Evolutionary conservation across 1,284 basidiomycete genomes (phyloP), one percentile per base, ranked within the genome.

Genomic region (Ustilago crameri): DNA sequence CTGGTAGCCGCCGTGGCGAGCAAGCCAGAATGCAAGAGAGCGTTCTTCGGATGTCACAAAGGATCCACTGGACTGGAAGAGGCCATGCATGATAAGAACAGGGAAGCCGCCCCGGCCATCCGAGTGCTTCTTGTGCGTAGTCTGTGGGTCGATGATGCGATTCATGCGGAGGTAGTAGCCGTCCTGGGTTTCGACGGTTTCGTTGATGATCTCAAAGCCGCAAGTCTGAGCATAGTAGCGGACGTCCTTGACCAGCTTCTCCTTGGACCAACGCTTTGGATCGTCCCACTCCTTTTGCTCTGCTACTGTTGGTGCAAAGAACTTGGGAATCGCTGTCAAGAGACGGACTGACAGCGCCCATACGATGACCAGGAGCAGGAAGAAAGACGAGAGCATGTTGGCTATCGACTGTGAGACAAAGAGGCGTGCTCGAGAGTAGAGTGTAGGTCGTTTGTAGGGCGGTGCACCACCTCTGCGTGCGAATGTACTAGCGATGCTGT

Each of bases 31-130:
- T 1, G 88, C 88, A 14, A 89, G 80, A 27, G 86, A 87, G 8
- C 88, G 84, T 57, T 89, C 88, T 74, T 89, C 88, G 15, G 86
- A 87, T 0, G 88, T 89, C 63, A 89, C 86, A 76, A 89, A 89
- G 42, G 86, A 87, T 5, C 88, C 88, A n/a, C 86, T 86, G 4
- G 86, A 87, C 81, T 89, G 88, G 82, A 89, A 89, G 5, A 89
- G 84, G 15, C 88, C 88, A 83, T 89, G 88, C 67, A 88, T 85
- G 68, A 89, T 86, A 12, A 89, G 82, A n/a, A 89, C 86, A 0
- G 88, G 88, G 82, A 86, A 89, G 1, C 87, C 87, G 22, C 86
- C 85, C 9, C 52, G 47, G 0, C 87, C 86, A 67, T 86, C 85
- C 5, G 83, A 63, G 35, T 83, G 83, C 20, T 79, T 78, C 59